Evolutionary conservation across 2,329 filamentous ascomycete genomes (phyloP), one percentile per base, ranked within the genome.

Genomic region (Diaporthe sp.): DNA sequence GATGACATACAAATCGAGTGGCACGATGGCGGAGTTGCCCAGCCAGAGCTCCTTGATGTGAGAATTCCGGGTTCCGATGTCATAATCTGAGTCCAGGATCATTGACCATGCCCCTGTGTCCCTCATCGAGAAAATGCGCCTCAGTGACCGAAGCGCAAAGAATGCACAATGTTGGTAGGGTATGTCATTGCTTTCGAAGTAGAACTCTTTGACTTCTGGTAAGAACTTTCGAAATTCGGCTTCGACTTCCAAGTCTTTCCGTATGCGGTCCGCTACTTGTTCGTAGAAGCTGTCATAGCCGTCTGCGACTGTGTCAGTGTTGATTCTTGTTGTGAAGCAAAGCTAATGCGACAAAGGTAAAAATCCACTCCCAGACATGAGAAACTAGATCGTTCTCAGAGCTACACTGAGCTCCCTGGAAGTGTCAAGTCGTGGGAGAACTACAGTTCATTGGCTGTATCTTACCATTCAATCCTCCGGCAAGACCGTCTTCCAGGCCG

Each of bases 241-340:
- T 13, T 31, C 0, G n/a, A 8, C 4, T 12, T 0, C 5, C 17
- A n/a, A 8, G 2, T 34, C 42, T 1, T 37, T 6, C 9, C 28
- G 5, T 17, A 34, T 28, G 42, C 19, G 37, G 10, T 9, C 12
- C 15, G 1, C 2, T 19, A 49, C 28, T 13, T 1, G 9, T 15
- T n/a, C 1, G 37, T 5, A 49, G 28, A 67, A 49, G 2, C 0
- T 1, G 17, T 67, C 61, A 22, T 49, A 67, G 5, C 61, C 44
- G 61, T 6, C 61, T 67, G 44, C 10, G 42, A n/a, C 13, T 3
- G 19, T 49, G 42, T 67, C 42, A 67, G 44, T 37, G 7, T 25
- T 61, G 34, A 60, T 4, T 13, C n/a, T 39, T 60, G 10, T 8
- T 4, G 1, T 22, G 57, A n/a, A 22, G 4, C 12, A 25, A 25